Base-by-base conservation (phyloP, 257 asterid genomes). In the Schizonepeta tenuifolia region DNA sequence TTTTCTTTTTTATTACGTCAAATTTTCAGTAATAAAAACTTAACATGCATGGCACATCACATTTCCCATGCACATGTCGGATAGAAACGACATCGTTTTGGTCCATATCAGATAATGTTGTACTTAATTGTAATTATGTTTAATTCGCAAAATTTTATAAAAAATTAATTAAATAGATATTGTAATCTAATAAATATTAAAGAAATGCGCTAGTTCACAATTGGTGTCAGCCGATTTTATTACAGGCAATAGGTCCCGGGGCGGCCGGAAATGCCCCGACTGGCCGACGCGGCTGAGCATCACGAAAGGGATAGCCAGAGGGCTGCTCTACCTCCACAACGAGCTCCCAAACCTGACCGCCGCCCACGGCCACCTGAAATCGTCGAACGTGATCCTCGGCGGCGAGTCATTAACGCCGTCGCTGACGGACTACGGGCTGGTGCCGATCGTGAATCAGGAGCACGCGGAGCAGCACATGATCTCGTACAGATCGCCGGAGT, bases 351-450 rank as follows among this genome's bases (percentile, higher is more conserved):
- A 90, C 86, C 69, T 95, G 6, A 84, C 86, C n/a, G 87, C 93
- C 7, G 96, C 99, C 15, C 97, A 92, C 38, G 99, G 97, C 22
- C 99, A 95, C 76, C 86, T 95, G 0, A 95, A 95, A 55, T 86
- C 99, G 18, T 88, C 99, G 20, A 95, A 95, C 77, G 96, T 95
- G 3, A 87, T 95, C 51, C 94, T 95, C 13, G 84, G 83, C 28
- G 67, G 71, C 14, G 43, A 38, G 0, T 14, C 80, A 44, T 79
- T 26, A 46, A 81, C 77, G 18, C 90, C 99, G 14, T 49, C 90
- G 59, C 94, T 95, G 54, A 75, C 83, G 7, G 98, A 95, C 86
- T 90, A 95, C 56, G 96, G 86, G 0, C 76, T 95, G n/a, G 81
- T 90, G 33, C 98, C 99, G 4, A 81, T 95, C 1, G 95, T 88